These are phyloP conservation scores for Arctostaphylos glauca DNA, from an alignment of 148 eudicot species.

Conservation along the genomic window DNA sequence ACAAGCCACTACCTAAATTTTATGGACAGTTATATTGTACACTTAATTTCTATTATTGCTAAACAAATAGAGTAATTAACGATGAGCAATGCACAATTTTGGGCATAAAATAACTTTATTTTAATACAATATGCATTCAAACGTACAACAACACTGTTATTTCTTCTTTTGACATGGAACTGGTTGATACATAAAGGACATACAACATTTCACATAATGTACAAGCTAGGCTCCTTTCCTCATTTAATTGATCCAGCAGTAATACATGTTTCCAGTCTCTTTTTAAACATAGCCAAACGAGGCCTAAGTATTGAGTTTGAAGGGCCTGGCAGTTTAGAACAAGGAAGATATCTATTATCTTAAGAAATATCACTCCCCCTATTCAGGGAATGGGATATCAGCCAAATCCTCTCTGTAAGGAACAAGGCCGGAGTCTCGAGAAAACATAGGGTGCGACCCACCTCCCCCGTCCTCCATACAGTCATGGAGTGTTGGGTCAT, in stretches of 20 bases:
- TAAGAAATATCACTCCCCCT: not conserved
- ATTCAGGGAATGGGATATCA: conserved; percentile 50
- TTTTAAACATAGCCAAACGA: not conserved
- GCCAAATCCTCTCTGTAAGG: conserved; percentile 55
- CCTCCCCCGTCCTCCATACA: conserved; percentile 32
- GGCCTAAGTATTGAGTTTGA: not conserved
- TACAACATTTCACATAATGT: not conserved
- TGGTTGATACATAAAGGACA: not conserved
- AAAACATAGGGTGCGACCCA: not conserved
- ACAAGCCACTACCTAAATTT: too few relatives aligned
- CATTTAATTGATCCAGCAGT: not conserved
- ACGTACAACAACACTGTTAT: not conserved
- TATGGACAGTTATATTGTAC: not conserved
- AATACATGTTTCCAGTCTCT: not conserved
- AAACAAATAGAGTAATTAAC: not conserved
- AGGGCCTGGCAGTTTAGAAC: not conserved
- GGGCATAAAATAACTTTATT: not conserved
- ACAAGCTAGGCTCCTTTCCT: not conserved
- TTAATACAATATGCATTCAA: not conserved
- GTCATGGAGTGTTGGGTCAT: conserved; percentile 20
- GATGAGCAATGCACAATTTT: not conserved
- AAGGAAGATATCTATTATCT: not conserved
- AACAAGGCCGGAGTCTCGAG: not conserved
- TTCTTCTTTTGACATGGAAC: not conserved
- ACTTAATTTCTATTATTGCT: not conserved